Evolutionary conservation across 2,329 filamentous ascomycete genomes (phyloP), one percentile per base, ranked within the genome.

Genomic region (Orbilia javanica): DNA sequence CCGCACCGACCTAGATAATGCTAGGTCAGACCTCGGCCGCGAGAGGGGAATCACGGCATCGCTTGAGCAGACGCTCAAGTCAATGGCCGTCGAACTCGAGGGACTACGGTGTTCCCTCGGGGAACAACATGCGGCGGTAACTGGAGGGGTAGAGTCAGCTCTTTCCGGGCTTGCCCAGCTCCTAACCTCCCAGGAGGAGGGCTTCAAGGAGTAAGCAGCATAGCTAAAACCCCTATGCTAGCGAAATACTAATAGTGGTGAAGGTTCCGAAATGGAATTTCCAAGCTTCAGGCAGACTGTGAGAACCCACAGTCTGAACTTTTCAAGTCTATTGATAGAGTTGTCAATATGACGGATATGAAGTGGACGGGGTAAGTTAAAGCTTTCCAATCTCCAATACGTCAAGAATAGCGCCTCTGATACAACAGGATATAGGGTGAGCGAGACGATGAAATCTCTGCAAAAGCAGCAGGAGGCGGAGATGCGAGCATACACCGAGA

Each of bases 291-390:
- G n/a, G 34, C 15, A 11, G 46, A 48, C 27, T 48, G 60, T 25
- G 67, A 68, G 57, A 50, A 53, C n/a, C 36, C 66, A 15, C 46
- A 55, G n/a, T 78, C 74, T 11, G 29, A 42, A 6, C 53, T 71
- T 13, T 72, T 78, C 44, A 68, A 72, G 29, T n/a, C 36, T 11
- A 63, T 78, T 18, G 25, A 44, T 7, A 18, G 1, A 1, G 42
- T 72, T 3, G n/a, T 48, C 4, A 39, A 22, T 3, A 25, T 34
- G 7, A 36, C 55, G n/a, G 44, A 68, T 22, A 39, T 52, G 27
- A 66, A 72, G 20, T 72, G 67, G 74, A 8, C 31, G 4, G 52
- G 48, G 74, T 78, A 78, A 67, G 22, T 8, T 34, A 10, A 27
- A 44, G 4, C 8, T 3, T 29, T 22, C 13, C 4, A 42, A 29